Percentiles rank a stretch among this genome's conserved stretches.
Evolutionary conservation across 108 stramenopile species (phyloP).

Genomic region (Discostella stelligeroides): DNA sequence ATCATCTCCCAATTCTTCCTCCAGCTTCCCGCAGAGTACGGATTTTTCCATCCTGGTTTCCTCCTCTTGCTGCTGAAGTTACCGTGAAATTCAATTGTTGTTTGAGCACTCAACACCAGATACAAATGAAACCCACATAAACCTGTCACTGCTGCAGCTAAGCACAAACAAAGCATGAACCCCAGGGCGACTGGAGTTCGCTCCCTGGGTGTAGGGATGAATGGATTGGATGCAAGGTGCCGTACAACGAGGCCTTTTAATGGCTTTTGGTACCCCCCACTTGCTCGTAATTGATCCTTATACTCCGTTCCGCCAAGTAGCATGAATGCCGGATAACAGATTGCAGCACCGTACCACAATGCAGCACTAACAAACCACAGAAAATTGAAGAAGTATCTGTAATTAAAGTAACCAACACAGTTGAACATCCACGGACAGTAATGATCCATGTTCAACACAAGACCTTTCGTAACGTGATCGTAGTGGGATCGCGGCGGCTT

Average conservation of each 20-base stretch:
- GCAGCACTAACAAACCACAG: constrained; percentile 68
- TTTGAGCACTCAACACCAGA: constrained; percentile 73
- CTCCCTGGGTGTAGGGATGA: constrained; percentile 65
- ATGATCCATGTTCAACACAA: constrained; percentile 96
- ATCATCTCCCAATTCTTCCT: constrained; percentile 79
- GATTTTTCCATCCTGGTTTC: constrained; percentile 66
- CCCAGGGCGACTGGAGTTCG: constrained; percentile 66
- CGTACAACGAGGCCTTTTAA: constrained; percentile 28
- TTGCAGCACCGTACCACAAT: constrained; percentile 71
- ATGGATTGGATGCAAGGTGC: constrained; percentile 51
- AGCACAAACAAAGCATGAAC: constrained; percentile 84
- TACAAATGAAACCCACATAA: constrained; percentile 85
- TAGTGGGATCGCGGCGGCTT: constrained; percentile 91
- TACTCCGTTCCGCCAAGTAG: constrained; percentile 47
- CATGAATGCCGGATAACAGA: constrained; percentile 68
- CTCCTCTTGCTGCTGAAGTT: constrained; percentile 59
- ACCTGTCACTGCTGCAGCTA: constrained; percentile 73
- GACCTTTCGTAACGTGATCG: constrained; percentile 81
- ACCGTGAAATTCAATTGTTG: constrained; percentile 93
- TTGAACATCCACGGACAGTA: constrained; percentile 98
- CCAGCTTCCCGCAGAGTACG: constrained; percentile 72
- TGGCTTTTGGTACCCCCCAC: constrained; percentile 10
- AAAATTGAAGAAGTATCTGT: constrained; percentile 96
- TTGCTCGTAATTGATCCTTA: constrained; percentile 48
- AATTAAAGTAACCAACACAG: constrained; percentile 95